These are phyloP conservation scores for Metschnikowia dekortorum DNA, from an alignment of 805 yeast genomes.

Conservation along the genomic window DNA sequence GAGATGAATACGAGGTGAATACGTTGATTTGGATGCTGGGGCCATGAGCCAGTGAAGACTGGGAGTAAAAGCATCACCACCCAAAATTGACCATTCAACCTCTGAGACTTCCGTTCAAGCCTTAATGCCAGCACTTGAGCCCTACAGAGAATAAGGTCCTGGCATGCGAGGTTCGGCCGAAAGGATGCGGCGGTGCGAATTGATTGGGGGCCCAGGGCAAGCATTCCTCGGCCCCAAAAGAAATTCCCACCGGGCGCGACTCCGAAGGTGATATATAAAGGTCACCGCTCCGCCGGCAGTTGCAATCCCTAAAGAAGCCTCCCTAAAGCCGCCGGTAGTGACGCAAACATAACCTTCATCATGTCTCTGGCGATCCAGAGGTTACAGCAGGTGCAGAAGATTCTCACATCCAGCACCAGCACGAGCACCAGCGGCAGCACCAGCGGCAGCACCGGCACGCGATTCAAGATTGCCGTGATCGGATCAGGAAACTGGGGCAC, in stretches of 20 bases:
- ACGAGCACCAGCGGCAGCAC: slow-evolving; percentile 5
- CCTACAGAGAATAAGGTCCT: too few species aligned
- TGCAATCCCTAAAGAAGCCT: not conserved
- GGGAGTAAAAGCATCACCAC: too few species aligned
- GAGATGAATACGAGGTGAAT: too few species aligned
- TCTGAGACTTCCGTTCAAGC: too few species aligned
- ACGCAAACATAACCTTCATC: not conserved
- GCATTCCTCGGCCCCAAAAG: not conserved
- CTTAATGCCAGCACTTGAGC: too few species aligned
- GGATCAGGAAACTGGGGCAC: slow-evolving; percentile 99
- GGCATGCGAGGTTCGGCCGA: slow-evolving; percentile 1
- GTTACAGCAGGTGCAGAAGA: slow-evolving; percentile 18
- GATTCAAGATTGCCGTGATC: slow-evolving; percentile 43
- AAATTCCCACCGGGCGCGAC: not conserved
- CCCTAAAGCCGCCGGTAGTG: not conserved
- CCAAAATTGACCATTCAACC: too few species aligned
- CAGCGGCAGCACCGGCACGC: slow-evolving; percentile 13
- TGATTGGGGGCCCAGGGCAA: not conserved
- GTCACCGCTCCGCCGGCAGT: not conserved
- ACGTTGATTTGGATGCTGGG: too few species aligned
- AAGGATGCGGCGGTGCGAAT: not conserved
- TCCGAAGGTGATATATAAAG: not conserved
- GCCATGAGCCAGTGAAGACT: too few species aligned
- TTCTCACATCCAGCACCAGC: slow-evolving; percentile 13
- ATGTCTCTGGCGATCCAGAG: slow-evolving; percentile 15